phyloP scores from a whole-genome alignment of 768 basidiomycete species.

The Neoboletus magnificus region DNA sequence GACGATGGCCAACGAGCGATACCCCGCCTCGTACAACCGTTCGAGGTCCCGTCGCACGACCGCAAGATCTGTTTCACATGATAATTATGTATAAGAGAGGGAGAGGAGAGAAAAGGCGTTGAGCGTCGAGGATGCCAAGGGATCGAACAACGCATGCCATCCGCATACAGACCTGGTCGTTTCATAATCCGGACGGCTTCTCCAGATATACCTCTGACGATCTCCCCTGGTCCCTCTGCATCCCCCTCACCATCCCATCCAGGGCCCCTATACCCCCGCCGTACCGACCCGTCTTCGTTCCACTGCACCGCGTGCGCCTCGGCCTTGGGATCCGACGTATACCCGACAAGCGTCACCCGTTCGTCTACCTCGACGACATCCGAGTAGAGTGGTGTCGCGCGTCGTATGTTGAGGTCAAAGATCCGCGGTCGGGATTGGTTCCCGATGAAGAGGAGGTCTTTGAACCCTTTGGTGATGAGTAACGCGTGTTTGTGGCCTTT shows the following conservation, averaged over 20 bases:
- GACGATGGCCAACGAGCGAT: conserved; percentile 85
- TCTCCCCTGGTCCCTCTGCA: conserved; percentile 76
- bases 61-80: conserved; percentile 42
- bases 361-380: conserved; percentile 70
- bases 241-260: conserved; percentile 70
- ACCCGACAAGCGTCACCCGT: conserved; percentile 91
- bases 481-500: conserved; percentile 92
- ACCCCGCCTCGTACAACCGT: conserved; percentile 73
- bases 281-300: conserved; percentile 63
- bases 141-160: neutral
- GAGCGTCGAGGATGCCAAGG: neutral
- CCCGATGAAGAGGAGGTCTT: conserved; percentile 87
- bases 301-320: conserved; percentile 77
- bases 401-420: conserved; percentile 89
- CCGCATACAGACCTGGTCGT: conserved; percentile 49
- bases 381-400: conserved; percentile 73
- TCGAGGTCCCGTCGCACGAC: conserved; percentile 59
- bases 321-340: conserved; percentile 82
- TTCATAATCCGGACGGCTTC: conserved; percentile 85
- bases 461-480: conserved; percentile 88
- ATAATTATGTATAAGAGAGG: neutral
- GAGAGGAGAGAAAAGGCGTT: neutral
- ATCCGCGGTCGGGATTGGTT: conserved; percentile 94
- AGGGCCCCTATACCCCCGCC: conserved; percentile 66
- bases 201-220: conserved; percentile 80